Evolutionary conservation across 345 rosid species (phyloP), one percentile per base, ranked within the genome.

Genomic region (Hypericum perforatum): DNA sequence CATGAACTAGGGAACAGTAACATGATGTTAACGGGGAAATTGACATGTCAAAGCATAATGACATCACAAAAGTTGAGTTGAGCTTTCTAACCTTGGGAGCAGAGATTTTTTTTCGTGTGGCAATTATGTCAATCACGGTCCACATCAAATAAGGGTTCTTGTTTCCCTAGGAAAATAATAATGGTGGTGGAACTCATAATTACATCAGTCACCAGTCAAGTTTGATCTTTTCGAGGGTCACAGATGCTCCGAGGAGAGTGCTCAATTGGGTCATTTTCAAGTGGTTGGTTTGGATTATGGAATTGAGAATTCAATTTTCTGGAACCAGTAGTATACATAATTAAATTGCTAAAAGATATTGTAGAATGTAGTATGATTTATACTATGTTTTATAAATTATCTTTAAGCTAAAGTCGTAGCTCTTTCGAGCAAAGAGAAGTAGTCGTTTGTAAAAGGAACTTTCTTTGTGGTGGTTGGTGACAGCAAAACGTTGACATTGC

Each of bases 101-200:
- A 50, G 49, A 54, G 46, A 29, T 22, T 41, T 29, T 38, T 52
- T 56, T 57, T 47, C 48, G 43, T 5, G 3, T 9, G 5, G 45
- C 50, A 54, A 57, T 68, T 13, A 66, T n/a, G n/a, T 70, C 57
- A 68, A 37, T 16, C 44, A 59, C 62, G 80, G 86, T 72, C 75
- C 78, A 72, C 29, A 37, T 55, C 75, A 75, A 65, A 58, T 56
- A 43, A 58, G 52, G 53, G 43, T 56, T n/a, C n/a, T n/a, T 66
- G 78, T 60, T 63, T 65, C 78, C 66, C 57, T 36, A 47, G 16
- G 40, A 69, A 22, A 22, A 22, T 22, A 61, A 39, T 47, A 49
- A 40, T 49, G 47, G 41, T 51, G 63, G 58, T 43, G 46, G 52
- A 7, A 54, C 54, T 5, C 32, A 40, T 65, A 15, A 50, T 54